These are phyloP conservation scores for Cercophora sp. DNA, from an alignment of 495 filamentous ascomycete genomes.

Conservation along the genomic window DNA sequence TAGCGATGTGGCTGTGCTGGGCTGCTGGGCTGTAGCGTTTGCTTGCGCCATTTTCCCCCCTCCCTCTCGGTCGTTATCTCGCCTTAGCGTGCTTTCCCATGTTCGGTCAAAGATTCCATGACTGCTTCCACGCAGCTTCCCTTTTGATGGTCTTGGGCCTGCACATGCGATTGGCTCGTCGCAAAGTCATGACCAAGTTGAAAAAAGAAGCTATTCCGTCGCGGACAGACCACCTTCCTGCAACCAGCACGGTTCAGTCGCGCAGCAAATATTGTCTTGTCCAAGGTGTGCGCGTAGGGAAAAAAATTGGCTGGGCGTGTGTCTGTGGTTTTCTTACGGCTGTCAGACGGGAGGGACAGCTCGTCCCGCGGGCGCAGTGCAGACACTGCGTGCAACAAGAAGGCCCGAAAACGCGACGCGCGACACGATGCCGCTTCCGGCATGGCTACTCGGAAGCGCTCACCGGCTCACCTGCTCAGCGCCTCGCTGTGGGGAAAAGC, in stretches of 20 bases:
- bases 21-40: neutral
- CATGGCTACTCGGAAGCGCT: neutral
- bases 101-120: neutral
- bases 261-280: neutral
- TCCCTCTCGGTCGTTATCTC: neutral
- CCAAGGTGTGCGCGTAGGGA: neutral
- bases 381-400: too few species aligned
- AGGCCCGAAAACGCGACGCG: neutral
- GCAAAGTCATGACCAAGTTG: neutral
- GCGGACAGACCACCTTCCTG: neutral
- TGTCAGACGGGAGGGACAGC: too few species aligned
- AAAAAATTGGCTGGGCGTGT: too few species aligned
- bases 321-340: too few species aligned
- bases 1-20: neutral
- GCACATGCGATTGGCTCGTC: neutral
- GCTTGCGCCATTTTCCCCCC: slow-evolving; percentile 4
- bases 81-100: neutral
- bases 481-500: neutral
- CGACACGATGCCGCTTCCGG: neutral
- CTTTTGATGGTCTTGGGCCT: neutral
- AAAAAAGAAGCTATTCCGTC: neutral
- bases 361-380: too few species aligned
- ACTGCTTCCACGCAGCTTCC: slow-evolving; percentile 4
- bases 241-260: neutral
- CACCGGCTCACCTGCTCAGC: neutral